These are phyloP conservation scores for Liriodendron chinense DNA, from an alignment of 164 flowering plant genomes.

Conservation along the genomic window DNA sequence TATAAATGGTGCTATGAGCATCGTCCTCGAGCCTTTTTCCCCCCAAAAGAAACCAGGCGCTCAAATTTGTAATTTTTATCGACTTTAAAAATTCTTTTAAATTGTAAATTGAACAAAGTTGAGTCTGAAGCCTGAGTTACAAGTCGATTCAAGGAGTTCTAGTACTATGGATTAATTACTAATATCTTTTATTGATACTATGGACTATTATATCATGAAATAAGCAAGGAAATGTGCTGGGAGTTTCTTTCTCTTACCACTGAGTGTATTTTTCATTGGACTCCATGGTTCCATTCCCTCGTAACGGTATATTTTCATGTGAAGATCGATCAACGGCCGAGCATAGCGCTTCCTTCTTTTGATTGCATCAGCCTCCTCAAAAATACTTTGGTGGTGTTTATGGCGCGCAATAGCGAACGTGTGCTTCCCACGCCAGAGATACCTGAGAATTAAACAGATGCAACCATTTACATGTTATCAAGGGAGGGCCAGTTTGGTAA, in stretches of 20 bases:
- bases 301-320: conserved; percentile 80
- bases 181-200: background rate
- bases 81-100: too few species aligned
- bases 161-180: too few species aligned
- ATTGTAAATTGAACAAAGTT: too few species aligned
- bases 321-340: conserved; percentile 89
- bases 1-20: too few species aligned
- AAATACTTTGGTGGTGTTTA: conserved; percentile 86
- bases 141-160: too few species aligned
- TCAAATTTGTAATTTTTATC: too few species aligned
- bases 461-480: too few species aligned
- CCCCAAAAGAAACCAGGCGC: too few species aligned
- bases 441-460: conserved; percentile 42
- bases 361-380: conserved; percentile 96
- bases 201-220: conserved; percentile 2
- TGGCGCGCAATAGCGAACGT: conserved; percentile 97
- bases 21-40: too few species aligned
- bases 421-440: conserved; percentile 92
- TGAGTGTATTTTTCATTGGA: conserved; percentile 47
- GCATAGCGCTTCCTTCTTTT: conserved; percentile 97
- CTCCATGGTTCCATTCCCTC: conserved; percentile 96
- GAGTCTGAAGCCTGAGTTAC: too few species aligned
- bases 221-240: background rate
- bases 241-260: conserved; percentile 55
- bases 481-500: too few species aligned